Percentiles rank a stretch among this genome's conserved stretches.
These are phyloP conservation scores for Kockiozyma suomiensis DNA, from an alignment of 805 yeast species.

Conservation along the genomic window DNA sequence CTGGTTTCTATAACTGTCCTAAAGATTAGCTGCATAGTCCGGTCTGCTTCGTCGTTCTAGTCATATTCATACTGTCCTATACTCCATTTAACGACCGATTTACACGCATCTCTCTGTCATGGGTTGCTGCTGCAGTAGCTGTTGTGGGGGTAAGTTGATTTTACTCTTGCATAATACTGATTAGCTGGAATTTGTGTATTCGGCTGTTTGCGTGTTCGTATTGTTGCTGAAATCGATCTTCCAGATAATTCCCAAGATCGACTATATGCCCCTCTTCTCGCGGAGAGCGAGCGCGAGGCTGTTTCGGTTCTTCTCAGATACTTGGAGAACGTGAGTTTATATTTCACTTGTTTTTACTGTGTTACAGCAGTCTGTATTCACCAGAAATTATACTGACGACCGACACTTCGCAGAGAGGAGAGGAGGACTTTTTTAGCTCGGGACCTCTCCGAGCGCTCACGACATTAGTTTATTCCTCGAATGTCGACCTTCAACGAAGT, in stretches of 20 bases:
- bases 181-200: neutral
- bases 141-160: slow-evolving; percentile 32
- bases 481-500: slow-evolving; percentile 90
- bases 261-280: slow-evolving; percentile 76
- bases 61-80: neutral
- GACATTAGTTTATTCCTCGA: slow-evolving; percentile 91
- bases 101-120: slow-evolving; percentile 1
- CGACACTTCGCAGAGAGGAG: slow-evolving; percentile 51
- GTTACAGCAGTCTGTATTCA: neutral
- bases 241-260: slow-evolving; percentile 43
- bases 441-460: slow-evolving; percentile 84
- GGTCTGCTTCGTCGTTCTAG: neutral
- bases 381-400: neutral
- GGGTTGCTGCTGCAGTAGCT: slow-evolving; percentile 35
- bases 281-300: slow-evolving; percentile 96
- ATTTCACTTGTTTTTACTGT: neutral
- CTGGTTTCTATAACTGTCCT: neutral
- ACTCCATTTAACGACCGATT: too few species aligned
- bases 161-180: too few species aligned
- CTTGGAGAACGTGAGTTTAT: slow-evolving; percentile 64
- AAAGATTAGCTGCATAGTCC: neutral
- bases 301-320: slow-evolving; percentile 86
- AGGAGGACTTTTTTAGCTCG: slow-evolving; percentile 84
- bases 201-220: neutral
- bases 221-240: neutral